Evolutionary conservation across 2,329 filamentous ascomycete genomes (phyloP), one percentile per base, ranked within the genome.

Genomic region (Cadophora luteo-olivacea): DNA sequence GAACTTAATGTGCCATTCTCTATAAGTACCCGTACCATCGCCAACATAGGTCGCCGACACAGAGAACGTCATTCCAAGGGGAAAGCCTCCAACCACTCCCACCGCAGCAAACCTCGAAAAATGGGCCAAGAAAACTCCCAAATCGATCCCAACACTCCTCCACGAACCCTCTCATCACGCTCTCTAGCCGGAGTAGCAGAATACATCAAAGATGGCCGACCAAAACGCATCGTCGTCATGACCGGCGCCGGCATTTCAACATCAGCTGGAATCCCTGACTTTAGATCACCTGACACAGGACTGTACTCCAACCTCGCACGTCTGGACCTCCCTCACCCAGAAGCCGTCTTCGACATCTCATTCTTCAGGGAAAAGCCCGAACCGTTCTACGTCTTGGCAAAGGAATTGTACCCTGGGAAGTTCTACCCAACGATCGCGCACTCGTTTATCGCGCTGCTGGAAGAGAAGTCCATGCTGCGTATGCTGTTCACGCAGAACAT

Each of bases 401-500:
- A 91, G 75, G 96, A 98, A 81, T 86, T 99, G 4, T 97, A 97
- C 77, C 96, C 96, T 0, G 95, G 94, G 22, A 91, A 91, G 75
- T 97, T 92, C 82, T 86, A 90, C 65, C 96, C 96, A 0, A 99
- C 96, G 1, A 84, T 98, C 65, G 92, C 94, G 1, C 96, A 99
- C 81, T 91, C 88, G 45, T 99, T 99, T 80, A 90, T 99, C 75
- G 86, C 89, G 16, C 84, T 99, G 29, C 88, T 98, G 19, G 87
- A 94, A 67, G 84, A 89, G 69, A 97, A 97, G 81, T 89, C 88
- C 4, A 83, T 95, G 51, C 83, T 99, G 29, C 83, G 91, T 72
- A 96, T 94, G 83, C 87, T 96, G 64, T 99, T 98, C 80, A 97
- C 96, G 0, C 96, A 99, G 78, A 99, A 99, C 77, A 98, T 99